Conservation (phyloP, 495 filamentous ascomycete genomes). For the Aspergillus panamensis region DNA sequence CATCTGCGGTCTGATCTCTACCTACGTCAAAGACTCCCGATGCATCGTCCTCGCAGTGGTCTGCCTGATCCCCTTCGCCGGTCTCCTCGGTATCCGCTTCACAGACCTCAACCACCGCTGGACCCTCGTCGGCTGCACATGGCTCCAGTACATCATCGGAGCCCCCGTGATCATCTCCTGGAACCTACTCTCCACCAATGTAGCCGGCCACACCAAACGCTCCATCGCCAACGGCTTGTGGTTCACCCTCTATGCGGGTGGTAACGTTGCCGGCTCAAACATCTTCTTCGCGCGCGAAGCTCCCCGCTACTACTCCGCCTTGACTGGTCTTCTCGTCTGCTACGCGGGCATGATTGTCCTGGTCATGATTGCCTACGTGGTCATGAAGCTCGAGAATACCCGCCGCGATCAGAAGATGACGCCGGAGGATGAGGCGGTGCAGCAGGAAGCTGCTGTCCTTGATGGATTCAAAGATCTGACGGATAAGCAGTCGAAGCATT, state of each 20-base stretch:
- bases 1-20: conserved; percentile 37
- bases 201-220: conserved; percentile 66
- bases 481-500: conserved; percentile 44
- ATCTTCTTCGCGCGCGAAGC: conserved; percentile 38
- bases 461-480: conserved; percentile 48
- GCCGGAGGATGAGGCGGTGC: conserved; percentile 10
- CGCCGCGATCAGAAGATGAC: conserved; percentile 24
- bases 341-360: conserved; percentile 37
- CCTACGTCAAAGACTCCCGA: conserved; percentile 39
- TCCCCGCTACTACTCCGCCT: conserved; percentile 35
- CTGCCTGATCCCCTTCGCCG: conserved; percentile 35
- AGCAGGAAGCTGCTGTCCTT: conserved; percentile 27
- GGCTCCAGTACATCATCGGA: conserved; percentile 47
- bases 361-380: conserved; percentile 20
- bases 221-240: conserved; percentile 42
- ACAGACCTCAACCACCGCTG: conserved; percentile 44
- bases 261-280: conserved; percentile 46
- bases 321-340: conserved; percentile 32
- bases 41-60: conserved; percentile 38
- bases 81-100: conserved; percentile 43
- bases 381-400: conserved; percentile 31
- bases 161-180: conserved; percentile 52
- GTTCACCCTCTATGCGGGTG: conserved; percentile 36
- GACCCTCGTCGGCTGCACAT: conserved; percentile 51
- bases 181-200: conserved; percentile 55